Base-by-base conservation (phyloP, 2,329 filamentous ascomycete species). In the Aspergillus costaricaensis region DNA sequence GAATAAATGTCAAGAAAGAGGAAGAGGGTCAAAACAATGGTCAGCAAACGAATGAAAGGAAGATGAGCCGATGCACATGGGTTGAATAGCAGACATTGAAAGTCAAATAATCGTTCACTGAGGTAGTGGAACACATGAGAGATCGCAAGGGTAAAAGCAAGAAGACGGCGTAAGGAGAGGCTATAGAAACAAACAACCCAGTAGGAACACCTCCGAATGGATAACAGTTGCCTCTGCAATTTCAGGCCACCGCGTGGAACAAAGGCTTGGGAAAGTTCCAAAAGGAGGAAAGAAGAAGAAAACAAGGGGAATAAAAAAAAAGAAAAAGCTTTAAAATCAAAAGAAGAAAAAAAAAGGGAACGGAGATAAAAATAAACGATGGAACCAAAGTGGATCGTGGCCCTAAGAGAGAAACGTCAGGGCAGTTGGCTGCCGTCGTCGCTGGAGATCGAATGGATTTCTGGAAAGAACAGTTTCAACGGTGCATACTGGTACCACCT, bases 71-170 rank as follows among this genome's bases (percentile, higher is more conserved):
- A 57, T 58, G 68, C 55, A 63, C 60, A 66, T 59, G 43, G 56
- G 62, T 59, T 48, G 36, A 57, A 65, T 62, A 68, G 62, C 60
- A 66, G 65, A 65, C 68, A 70, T 70, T 66, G 67, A 67, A 65
- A 61, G 60, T 62, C 58, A 47, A 55, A 44, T 41, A 55, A 52
- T 58, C 41, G 60, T 57, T 59, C 58, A 53, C 41, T 57, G 44
- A 59, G 38, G 51, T 53, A 59, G 60, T 43, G 32, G 48, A 50
- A 56, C 48, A 57, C 60, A 60, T 65, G 57, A 59, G 47, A 63
- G 44, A 47, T 19, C 32, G 41, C 21, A 41, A 43, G 32, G 36
- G 14, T 51, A 48, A 32, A 56, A 53, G 30, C 55, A 55, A 55
- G 49, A 55, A 51, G 14, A 14, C 41, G 44, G 39, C 36, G 44